Base-by-base conservation (phyloP, 371 early-diverging fungal genomes). In the Mucor velutinosus region DNA sequence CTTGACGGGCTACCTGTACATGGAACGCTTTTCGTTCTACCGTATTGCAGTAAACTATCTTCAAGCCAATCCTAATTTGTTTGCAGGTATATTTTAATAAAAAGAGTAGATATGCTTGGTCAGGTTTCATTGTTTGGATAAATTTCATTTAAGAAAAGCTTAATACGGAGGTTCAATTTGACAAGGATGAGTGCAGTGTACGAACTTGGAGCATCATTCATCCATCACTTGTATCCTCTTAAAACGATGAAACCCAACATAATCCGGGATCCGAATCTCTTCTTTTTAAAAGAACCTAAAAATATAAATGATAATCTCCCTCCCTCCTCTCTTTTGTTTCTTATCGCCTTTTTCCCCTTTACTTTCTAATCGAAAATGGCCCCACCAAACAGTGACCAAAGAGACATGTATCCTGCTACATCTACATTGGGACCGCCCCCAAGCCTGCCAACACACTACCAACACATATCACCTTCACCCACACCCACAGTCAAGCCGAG, bases 401-500 rank as follows among this genome's bases (percentile, higher is more conserved):
- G 59, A 43, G 43, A 41, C 23, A 25, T 21, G 41, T 47, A 61
- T 47, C 61, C 47, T 45, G 17, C 19, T 23, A 47, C 61, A 61
- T 11, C 32, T 4, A 57, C 58, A 25, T 27, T 53, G 23, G 15
- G 43, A 7, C 65, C 27, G 10, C 62, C 71, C 37, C 71, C 66
- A 1, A 11, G 51, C 32, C 43, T 62, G 49, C 66, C 66, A 12
- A 7, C 29, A 6, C 66, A 65, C n/a, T 14, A 66, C 35, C 57
- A 62, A 19, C 37, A 57, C 7, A 58, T 62, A 25, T 37, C 66
- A 53, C 67, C 67, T 19, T 71, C 71, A 32, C 71, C 71, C 3
- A 71, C 71, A 33, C 67, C 71, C 15, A 71, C 71, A n/a, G 71
- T 71, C 10, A 71, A 71, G 37, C 62, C 63, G 7, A 43, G 47